These are phyloP conservation scores for Pigoraptor vietnamica DNA, from an alignment of 78 protist species.

Conservation along the genomic window DNA sequence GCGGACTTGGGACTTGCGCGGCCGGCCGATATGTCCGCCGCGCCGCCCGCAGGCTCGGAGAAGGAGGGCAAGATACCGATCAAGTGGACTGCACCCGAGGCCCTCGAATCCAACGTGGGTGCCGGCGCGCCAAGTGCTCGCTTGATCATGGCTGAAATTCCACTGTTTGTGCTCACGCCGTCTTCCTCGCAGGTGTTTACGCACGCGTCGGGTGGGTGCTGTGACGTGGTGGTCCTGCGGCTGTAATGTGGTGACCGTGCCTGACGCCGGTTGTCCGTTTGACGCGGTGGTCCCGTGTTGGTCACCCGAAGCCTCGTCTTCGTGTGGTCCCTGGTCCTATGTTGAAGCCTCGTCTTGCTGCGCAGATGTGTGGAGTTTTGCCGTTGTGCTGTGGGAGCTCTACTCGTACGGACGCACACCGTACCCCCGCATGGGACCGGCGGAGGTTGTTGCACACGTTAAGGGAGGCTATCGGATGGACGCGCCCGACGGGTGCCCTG, in stretches of 20 bases:
- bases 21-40: not conserved
- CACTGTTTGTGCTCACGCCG: not conserved
- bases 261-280: not conserved
- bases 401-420: constrained; percentile 10
- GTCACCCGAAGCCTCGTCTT: too few species aligned
- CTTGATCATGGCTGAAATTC: too few species aligned
- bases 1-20: constrained; percentile 8
- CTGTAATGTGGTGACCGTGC: too few species aligned
- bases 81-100: constrained; percentile 41
- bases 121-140: not conserved
- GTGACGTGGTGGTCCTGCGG: too few species aligned
- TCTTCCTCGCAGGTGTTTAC: not conserved
- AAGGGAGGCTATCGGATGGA: constrained; percentile 4
- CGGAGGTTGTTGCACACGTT: not conserved
- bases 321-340: too few species aligned
- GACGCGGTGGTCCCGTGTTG: too few species aligned
- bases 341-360: too few species aligned
- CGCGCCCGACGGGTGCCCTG: constrained; percentile 6
- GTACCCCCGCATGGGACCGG: constrained; percentile 10
- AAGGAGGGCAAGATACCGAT: constrained; percentile 18
- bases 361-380: constrained; percentile 28
- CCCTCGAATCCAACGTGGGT: not conserved
- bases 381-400: constrained; percentile 16
- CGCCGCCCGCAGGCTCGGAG: not conserved
- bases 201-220: not conserved